Percentiles rank a stretch among this genome's conserved stretches.
Conservation (phyloP, 257 asterid genomes). For the Lycium barbarum region DNA sequence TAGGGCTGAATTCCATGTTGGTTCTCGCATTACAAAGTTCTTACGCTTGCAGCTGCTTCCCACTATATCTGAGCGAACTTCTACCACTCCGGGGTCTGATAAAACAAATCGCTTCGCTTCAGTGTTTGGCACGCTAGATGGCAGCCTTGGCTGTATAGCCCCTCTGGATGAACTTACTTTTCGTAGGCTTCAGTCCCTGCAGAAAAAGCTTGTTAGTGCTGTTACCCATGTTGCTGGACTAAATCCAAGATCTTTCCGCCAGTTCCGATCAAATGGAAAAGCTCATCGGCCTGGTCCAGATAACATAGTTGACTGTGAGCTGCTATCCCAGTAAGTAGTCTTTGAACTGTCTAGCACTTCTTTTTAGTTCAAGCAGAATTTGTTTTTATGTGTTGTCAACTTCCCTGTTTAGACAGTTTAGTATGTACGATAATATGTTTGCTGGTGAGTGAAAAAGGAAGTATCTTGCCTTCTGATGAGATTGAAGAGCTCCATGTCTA, state of each 20-base stretch:
- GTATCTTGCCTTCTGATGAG: background rate
- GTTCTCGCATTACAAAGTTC: conserved; percentile 89
- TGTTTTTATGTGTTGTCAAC: background rate
- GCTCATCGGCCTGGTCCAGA: conserved; percentile 99
- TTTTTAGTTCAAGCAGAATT: background rate
- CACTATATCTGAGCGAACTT: conserved; percentile 64
- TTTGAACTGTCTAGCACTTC: conserved; percentile 15
- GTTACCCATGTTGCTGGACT: conserved; percentile 91
- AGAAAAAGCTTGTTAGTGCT: conserved; percentile 89
- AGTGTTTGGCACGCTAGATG: conserved; percentile 89
- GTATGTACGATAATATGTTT: background rate
- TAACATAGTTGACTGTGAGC: conserved; percentile 90
- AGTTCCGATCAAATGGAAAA: conserved; percentile 84
- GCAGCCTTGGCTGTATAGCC: conserved; percentile 94
- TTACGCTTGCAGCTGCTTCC: conserved; percentile 91
- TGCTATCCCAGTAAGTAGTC: conserved; percentile 79
- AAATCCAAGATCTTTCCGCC: conserved; percentile 90
- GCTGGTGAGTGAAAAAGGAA: background rate
- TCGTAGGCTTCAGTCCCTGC: conserved; percentile 95
- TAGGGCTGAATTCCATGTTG: conserved; percentile 96
- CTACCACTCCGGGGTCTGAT: conserved; percentile 66
- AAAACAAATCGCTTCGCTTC: conserved; percentile 93
- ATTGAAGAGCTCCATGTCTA: conserved; percentile 11
- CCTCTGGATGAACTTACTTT: conserved; percentile 96
- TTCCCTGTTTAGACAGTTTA: conserved; percentile 6